Conservation (phyloP, 2,329 filamentous ascomycete genomes). For the Periconia macrospinosa region DNA sequence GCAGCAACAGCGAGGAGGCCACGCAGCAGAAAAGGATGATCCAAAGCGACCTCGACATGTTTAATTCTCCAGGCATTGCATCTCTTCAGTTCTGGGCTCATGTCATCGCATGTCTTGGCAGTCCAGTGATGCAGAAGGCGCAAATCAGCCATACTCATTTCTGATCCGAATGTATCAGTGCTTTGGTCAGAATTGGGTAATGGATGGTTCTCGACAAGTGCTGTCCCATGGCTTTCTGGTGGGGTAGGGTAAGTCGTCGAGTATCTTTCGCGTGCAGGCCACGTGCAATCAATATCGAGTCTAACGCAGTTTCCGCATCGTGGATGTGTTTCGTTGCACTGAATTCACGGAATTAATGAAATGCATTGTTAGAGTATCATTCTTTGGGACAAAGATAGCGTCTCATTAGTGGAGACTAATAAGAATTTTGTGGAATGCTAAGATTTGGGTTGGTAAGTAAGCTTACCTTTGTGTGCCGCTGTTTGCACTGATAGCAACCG, state of each 20-base stretch:
- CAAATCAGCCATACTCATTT: conserved; percentile 30
- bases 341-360: background rate
- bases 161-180: conserved; percentile 7
- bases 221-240: conserved; percentile 15
- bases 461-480: conserved; percentile 34
- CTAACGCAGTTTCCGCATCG: conserved; percentile 34
- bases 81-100: conserved; percentile 18
- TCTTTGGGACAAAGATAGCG: background rate
- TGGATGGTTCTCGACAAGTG: conserved; percentile 4
- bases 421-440: background rate
- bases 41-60: conserved; percentile 26
- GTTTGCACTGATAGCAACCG: conserved; percentile 36
- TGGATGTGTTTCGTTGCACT: conserved; percentile 37
- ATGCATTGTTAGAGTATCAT: background rate
- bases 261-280: conserved; percentile 23
- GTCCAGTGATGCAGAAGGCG: conserved; percentile 34
- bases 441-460: background rate
- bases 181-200: conserved; percentile 9
- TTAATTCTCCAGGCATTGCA: conserved; percentile 20
- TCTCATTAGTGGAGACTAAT: background rate
- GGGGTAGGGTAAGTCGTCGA: conserved; percentile 15
- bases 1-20: conserved; percentile 34
- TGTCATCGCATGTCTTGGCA: conserved; percentile 19
- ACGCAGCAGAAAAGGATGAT: conserved; percentile 32
- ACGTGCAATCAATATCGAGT: conserved; percentile 33